Evolutionary conservation across 2,329 filamentous ascomycete genomes (phyloP).

Genomic region (Trichoderma gracile): DNA sequence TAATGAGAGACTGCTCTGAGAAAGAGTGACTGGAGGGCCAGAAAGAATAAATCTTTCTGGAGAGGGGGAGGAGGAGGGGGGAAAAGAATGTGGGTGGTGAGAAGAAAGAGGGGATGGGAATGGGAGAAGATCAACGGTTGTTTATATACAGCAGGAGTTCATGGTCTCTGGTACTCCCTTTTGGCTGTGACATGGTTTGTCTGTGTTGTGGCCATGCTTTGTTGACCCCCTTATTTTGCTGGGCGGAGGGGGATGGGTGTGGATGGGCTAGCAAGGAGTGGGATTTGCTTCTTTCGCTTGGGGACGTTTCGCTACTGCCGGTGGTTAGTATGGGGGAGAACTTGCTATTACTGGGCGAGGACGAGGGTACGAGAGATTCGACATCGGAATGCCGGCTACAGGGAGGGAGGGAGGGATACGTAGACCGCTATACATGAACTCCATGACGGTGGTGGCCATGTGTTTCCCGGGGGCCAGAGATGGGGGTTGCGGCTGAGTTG

Average conservation of each 20-base stretch:
- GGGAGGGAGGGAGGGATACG: neutral
- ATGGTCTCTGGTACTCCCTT: neutral
- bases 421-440: neutral
- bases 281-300: slow-evolving; percentile 8
- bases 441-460: too few species aligned
- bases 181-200: neutral
- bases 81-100: neutral
- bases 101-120: slow-evolving; percentile 2
- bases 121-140: neutral
- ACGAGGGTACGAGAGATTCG: neutral
- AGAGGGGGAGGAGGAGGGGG: neutral
- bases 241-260: neutral
- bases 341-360: neutral
- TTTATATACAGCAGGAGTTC: slow-evolving; percentile 13
- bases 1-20: neutral
- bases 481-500: neutral
- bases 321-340: neutral
- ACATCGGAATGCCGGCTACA: neutral
- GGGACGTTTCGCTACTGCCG: neutral
- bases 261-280: neutral
- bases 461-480: neutral
- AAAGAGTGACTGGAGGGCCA: slow-evolving; percentile 8
- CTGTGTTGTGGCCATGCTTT: neutral
- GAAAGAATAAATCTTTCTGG: neutral
- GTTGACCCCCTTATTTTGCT: neutral